Evolutionary conservation across 2,329 filamentous ascomycete genomes (phyloP), one percentile per base, ranked within the genome.

Genomic region (Ophiostoma quercus): DNA sequence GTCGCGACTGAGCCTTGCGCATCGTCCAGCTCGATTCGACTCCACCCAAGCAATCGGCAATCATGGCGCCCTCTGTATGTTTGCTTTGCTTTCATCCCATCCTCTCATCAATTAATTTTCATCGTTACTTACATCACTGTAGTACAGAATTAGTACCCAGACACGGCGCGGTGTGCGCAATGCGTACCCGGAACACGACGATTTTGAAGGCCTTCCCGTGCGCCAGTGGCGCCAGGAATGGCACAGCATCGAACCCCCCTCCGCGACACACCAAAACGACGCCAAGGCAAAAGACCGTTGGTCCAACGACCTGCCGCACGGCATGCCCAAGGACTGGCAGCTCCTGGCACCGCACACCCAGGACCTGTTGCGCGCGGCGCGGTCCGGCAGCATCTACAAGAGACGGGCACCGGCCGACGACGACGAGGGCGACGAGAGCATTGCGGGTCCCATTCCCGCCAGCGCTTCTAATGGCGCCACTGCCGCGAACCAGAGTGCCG

Each of bases 321-420:
- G 87, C 63, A 94, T 97, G 92, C 94, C 94, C 54, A 91, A 91
- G 75, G 94, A 97, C 77, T 91, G 88, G 39, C 86, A 90, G 71
- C 83, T 96, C 41, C 82, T 97, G 11, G 86, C 91, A 0, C 85
- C 89, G 1, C 90, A 93, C 77, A 94, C 90, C 68, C 91, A 95
- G 76, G 91, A 94, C 73, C 84, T 97, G 5, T 83, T 97, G 16
- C 89, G 91, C 70, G 90, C 91, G 51, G 92, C 92, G 66, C 87
- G 94, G 71, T 92, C 91, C 25, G 91, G 91, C 6, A 85, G 86
- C 69, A 82, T 92, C 14, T 92, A 91, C 75, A 94, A 96, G 78
- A 86, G 90, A 19, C 88, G 88, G 41, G 84, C 85, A 14, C 86
- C 88, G 0, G 76, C 77, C 3, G 87, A 89, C 70, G 87, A 89